Conservation (phyloP, 345 rosid species). For the Brassica incana region DNA sequence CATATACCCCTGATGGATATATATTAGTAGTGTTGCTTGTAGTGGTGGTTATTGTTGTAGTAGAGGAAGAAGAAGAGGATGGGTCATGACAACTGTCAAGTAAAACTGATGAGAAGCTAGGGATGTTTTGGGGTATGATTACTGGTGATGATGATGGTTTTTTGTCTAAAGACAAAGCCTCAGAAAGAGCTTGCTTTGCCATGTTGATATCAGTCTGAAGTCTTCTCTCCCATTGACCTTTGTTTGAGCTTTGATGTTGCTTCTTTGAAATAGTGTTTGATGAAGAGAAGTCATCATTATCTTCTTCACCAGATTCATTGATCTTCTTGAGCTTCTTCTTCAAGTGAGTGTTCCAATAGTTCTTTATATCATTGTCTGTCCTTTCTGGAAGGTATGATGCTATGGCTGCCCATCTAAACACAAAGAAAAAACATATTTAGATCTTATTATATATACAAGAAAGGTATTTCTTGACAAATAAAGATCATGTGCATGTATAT, state of each 20-base stretch:
- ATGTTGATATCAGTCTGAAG: constrained; percentile 86
- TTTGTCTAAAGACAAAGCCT: constrained; percentile 79
- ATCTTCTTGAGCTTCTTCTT: constrained; percentile 77
- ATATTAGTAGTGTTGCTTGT: constrained; percentile 30
- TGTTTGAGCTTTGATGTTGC: constrained; percentile 42
- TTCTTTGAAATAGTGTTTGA: constrained; percentile 30
- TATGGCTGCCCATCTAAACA: constrained; percentile 95
- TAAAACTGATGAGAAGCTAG: constrained; percentile 32
- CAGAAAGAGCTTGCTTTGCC: constrained; percentile 82
- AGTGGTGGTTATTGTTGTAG: constrained; percentile 30
- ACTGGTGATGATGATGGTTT: constrained; percentile 26
- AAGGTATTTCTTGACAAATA: not conserved
- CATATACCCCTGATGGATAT: constrained; percentile 45
- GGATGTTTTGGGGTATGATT: constrained; percentile 21
- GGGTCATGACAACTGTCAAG: constrained; percentile 28
- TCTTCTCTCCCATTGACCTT: constrained; percentile 93
- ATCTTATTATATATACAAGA: constrained; percentile 11
- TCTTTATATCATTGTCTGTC: constrained; percentile 94
- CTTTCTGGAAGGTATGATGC: constrained; percentile 98
- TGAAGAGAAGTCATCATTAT: constrained; percentile 27
- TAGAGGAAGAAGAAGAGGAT: constrained; percentile 38
- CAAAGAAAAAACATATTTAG: constrained; percentile 12
- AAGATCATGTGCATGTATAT: constrained; percentile 22
- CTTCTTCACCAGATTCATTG: constrained; percentile 41
- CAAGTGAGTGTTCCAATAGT: constrained; percentile 93